Percentiles rank a stretch among this genome's conserved stretches.
Evolutionary conservation across 331 rosid species (phyloP).

Genomic region (Quercus phellos): DNA sequence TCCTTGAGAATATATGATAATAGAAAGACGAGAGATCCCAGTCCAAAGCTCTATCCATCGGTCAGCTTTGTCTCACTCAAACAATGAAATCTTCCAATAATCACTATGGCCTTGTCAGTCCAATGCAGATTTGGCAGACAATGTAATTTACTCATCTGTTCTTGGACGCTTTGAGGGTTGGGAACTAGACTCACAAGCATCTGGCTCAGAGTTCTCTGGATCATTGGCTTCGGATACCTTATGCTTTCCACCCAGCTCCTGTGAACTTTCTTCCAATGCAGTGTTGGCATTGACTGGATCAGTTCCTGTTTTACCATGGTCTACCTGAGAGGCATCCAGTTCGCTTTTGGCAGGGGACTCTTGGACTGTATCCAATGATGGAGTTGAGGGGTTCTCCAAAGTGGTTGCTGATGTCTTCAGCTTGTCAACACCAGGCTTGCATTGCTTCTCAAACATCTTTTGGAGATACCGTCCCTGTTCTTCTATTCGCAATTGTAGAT

Average conservation of each 20-base stretch:
- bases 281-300: slow-evolving; percentile 31
- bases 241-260: slow-evolving; percentile 29
- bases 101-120: slow-evolving; percentile 31
- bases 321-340: slow-evolving; percentile 43
- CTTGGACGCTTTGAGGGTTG: slow-evolving; percentile 61
- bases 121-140: slow-evolving; percentile 42
- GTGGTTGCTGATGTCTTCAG: slow-evolving; percentile 53
- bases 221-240: slow-evolving; percentile 30
- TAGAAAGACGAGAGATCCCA: slow-evolving; percentile 7
- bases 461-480: slow-evolving; percentile 94
- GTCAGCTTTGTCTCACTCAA: slow-evolving; percentile 14
- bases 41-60: slow-evolving; percentile 13
- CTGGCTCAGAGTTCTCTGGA: slow-evolving; percentile 33
- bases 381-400: slow-evolving; percentile 37
- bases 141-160: slow-evolving; percentile 42
- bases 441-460: slow-evolving; percentile 95
- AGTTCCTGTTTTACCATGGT: slow-evolving; percentile 24
- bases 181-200: slow-evolving; percentile 30
- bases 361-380: slow-evolving; percentile 39
- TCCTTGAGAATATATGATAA: slow-evolving; percentile 10
- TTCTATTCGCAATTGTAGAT: slow-evolving; percentile 90
- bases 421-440: slow-evolving; percentile 65
- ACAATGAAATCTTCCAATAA: slow-evolving; percentile 28
- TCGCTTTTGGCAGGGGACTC: slow-evolving; percentile 50
- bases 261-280: slow-evolving; percentile 18